Evolutionary conservation across 2,329 filamentous ascomycete genomes (phyloP).

Genomic region (Trichophyton verrucosum): DNA sequence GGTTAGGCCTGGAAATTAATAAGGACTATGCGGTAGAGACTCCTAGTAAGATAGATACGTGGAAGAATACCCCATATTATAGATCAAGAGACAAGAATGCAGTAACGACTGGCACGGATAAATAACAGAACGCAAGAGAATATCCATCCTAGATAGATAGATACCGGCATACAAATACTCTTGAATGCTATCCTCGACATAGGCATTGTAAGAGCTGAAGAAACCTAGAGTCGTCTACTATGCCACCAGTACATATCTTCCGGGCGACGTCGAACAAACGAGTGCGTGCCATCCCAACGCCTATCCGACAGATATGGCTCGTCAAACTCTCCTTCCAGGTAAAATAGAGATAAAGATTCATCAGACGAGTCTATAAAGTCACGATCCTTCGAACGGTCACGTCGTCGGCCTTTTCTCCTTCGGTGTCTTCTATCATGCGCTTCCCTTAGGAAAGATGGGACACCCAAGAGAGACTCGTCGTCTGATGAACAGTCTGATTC

Average conservation of each 20-base stretch:
- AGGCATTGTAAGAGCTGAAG: no score
- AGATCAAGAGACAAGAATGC: no score
- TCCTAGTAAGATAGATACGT: no score
- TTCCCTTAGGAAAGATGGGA: background rate
- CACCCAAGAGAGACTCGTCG: background rate
- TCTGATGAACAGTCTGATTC: background rate
- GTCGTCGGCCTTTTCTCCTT: background rate
- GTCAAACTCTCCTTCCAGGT: background rate
- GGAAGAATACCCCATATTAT: no score
- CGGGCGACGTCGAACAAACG: background rate
- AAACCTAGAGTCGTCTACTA: no score
- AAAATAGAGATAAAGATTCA: background rate
- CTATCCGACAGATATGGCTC: background rate
- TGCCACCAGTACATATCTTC: constrained; percentile 1
- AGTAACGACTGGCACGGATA: no score
- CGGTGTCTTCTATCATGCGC: background rate
- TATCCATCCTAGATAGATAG: no score
- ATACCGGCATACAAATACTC: no score
- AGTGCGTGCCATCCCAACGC: background rate
- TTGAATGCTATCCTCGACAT: no score
- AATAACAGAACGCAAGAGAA: no score
- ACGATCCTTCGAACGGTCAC: background rate
- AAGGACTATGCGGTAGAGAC: no score
- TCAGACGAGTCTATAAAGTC: background rate
- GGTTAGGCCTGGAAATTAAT: no score